A percentile compares a stretch with the other conserved stretches of the same genome.
These are phyloP conservation scores for Xylaria curta DNA, from an alignment of 495 filamentous ascomycete species.

Conservation along the genomic window DNA sequence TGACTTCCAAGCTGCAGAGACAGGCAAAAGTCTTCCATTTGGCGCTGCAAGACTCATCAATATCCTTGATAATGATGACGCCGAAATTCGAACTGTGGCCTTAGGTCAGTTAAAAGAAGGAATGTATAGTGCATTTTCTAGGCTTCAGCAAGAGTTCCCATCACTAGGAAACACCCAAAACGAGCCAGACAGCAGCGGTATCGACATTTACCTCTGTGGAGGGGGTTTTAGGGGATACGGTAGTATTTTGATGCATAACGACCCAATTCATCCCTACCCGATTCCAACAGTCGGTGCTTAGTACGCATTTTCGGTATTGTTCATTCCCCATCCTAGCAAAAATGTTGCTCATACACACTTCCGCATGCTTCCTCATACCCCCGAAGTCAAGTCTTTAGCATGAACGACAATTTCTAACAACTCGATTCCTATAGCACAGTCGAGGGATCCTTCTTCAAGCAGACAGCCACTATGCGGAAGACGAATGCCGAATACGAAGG, in stretches of 20 bases:
- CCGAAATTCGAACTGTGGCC: conserved; percentile 53
- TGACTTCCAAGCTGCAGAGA: conserved; percentile 53
- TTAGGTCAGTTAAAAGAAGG: conserved; percentile 62
- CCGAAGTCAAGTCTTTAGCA: neutral
- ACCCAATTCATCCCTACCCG: conserved; percentile 75
- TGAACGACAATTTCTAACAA: neutral
- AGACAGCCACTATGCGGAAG: conserved; percentile 64
- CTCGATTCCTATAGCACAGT: conserved; percentile 47
- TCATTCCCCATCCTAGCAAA: neutral
- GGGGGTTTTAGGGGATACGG: conserved; percentile 93
- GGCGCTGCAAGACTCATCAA: conserved; percentile 82
- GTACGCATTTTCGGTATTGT: conserved; percentile 5
- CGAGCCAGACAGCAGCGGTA: conserved; percentile 56
- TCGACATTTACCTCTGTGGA: conserved; percentile 84
- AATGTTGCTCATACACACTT: neutral
- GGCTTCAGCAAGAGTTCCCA: conserved; percentile 62
- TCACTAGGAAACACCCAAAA: conserved; percentile 55
- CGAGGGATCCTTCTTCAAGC: conserved; percentile 63
- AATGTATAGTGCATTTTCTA: conserved; percentile 68
- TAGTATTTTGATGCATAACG: conserved; percentile 77
- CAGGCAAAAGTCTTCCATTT: conserved; percentile 71
- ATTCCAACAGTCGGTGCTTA: conserved; percentile 88
- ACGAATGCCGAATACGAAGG: conserved; percentile 58
- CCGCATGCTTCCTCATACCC: neutral
- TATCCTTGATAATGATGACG: conserved; percentile 55